phyloP scores from a whole-genome alignment of 164 flowering plant species.

The Sedum album region DNA sequence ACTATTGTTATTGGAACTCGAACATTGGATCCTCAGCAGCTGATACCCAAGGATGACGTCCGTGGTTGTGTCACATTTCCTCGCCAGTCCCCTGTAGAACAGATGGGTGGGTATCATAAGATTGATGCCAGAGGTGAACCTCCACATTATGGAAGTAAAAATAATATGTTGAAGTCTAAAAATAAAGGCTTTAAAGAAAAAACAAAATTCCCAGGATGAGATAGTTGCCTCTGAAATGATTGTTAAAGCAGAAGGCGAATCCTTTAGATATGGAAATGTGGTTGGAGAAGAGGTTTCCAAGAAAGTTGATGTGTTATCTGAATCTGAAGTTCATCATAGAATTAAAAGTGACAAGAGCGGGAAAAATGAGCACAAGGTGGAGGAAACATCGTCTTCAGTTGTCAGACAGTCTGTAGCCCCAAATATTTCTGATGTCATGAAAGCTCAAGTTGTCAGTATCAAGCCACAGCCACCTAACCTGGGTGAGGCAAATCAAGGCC shows the following conservation, averaged over 20 bases:
- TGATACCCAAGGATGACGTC: constrained; percentile 14
- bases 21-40: constrained; percentile 12
- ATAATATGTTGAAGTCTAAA: constrained; percentile 14
- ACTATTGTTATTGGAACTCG: constrained; percentile 1
- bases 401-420: constrained; percentile 17
- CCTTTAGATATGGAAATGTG: constrained; percentile 18
- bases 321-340: constrained; percentile 34
- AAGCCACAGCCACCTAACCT: constrained; percentile 20
- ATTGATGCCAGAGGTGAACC: constrained; percentile 19
- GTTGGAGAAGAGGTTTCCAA: constrained; percentile 18
- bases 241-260: constrained; percentile 13
- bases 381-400: constrained; percentile 23
- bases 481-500: constrained; percentile 21
- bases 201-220: constrained; percentile 28
- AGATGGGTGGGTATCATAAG: constrained; percentile 16
- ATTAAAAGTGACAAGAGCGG: constrained; percentile 40
- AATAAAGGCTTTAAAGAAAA: constrained; percentile 39
- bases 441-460: constrained; percentile 22
- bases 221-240: constrained; percentile 24
- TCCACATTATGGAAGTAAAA: constrained; percentile 23
- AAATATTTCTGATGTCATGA: constrained; percentile 20
- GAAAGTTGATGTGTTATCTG: constrained; percentile 17
- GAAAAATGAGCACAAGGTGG: constrained; percentile 57
- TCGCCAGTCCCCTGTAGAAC: constrained; percentile 16
- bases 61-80: constrained; percentile 16